Percentiles rank a stretch among this genome's conserved stretches.
phyloP scores from a whole-genome alignment of 306 rosid genomes.

The Cercis canadensis region DNA sequence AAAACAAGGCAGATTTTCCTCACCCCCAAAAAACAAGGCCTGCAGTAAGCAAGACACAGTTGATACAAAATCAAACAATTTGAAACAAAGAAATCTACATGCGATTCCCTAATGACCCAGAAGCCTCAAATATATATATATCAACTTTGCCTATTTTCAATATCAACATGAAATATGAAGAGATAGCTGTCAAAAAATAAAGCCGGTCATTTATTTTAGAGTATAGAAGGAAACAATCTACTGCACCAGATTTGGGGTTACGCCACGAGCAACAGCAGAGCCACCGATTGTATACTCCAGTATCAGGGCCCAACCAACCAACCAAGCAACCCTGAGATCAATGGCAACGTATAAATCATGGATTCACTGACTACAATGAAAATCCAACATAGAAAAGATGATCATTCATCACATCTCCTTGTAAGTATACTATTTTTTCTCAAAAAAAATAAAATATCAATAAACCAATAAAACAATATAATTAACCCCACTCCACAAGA shows the following conservation, averaged over 20 bases:
- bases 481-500: conserved; percentile 1
- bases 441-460: background rate
- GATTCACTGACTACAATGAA: conserved; percentile 17
- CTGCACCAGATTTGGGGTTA: conserved; percentile 94
- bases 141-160: conserved; percentile 1
- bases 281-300: conserved; percentile 95
- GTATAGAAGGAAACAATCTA: background rate
- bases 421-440: conserved; percentile 7
- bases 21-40: conserved; percentile 78
- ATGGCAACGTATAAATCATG: conserved; percentile 22
- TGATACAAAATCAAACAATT: background rate
- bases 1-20: conserved; percentile 56
- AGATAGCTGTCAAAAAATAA: background rate
- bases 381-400: conserved; percentile 1
- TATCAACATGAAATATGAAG: conserved; percentile 1
- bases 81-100: background rate
- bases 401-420: conserved; percentile 1
- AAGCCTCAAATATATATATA: background rate
- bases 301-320: conserved; percentile 90
- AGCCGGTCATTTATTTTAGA: background rate
- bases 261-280: conserved; percentile 94
- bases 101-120: background rate
- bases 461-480: background rate
- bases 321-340: conserved; percentile 82
- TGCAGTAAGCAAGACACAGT: conserved; percentile 30